Evolutionary conservation across 164 flowering plant genomes (phyloP), one percentile per base, ranked within the genome.

Genomic region (Protea cynaroides): DNA sequence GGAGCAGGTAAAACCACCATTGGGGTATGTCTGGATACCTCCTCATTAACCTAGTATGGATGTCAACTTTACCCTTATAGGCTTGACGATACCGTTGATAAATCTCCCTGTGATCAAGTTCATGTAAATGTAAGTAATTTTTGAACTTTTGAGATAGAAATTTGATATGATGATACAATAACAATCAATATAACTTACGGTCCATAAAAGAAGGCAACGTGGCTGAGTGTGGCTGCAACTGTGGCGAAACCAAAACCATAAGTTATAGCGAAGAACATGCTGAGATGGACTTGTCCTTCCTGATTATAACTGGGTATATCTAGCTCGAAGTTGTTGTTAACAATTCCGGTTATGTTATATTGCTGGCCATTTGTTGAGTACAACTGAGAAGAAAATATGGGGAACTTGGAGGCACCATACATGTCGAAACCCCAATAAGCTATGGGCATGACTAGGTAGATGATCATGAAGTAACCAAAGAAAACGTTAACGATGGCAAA

Each of bases 1-100:
- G 88, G 72, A 84, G 15, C 4, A 65, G 4, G 64, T 82, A 56
- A 51, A 89, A 89, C 96, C 96, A 86, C 96, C 88, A 84, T 24
- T 25, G 24, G 0, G 98, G 96, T 38, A 87, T 84, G 71, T 82
- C 83, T 65, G 67, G 65, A 69, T 86, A 87, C 24, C 75, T 83
- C 77, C 46, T 84, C 97, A 91, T 91, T 46, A 91, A 64, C 65
- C 63, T 88, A 0, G 97, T 81, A 74, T 91, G 97, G 18, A 91
- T 81, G 59, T 91, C 97, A 15, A 52, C 68, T 67, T 84, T 84
- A 3, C 77, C 74, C 3, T 62, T 50, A 6, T 68, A 78, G 23
- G 71, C 68, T 14, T 72, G 69, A 44, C 53, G 69, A 44, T 53
- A 82, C 40, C 65, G 70, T 0, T 69, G 24, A 47, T 67, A 77